Evolutionary conservation across 257 asterid species (phyloP).

Genomic region (Solanum rostratum): DNA sequence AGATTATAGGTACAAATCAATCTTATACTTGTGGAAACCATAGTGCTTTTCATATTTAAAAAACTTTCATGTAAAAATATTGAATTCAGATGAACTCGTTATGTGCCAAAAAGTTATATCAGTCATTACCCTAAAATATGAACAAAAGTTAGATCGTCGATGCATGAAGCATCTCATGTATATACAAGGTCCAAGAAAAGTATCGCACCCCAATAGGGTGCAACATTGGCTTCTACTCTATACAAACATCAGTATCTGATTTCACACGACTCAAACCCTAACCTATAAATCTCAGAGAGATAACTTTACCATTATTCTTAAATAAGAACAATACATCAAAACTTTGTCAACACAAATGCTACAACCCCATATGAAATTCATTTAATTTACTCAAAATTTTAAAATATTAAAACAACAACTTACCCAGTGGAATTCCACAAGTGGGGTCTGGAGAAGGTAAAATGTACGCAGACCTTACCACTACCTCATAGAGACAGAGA

Average conservation of each 20-base stretch:
- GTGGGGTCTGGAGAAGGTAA: too few relatives aligned
- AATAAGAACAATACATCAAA: not conserved
- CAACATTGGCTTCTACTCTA: not conserved
- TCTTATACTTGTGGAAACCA: not conserved
- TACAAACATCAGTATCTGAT: too few relatives aligned
- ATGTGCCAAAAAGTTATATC: not conserved
- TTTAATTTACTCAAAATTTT: not conserved
- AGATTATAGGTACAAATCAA: not conserved
- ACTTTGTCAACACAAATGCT: not conserved
- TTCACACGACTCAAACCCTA: too few relatives aligned
- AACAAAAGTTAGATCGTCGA: not conserved
- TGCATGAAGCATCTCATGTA: not conserved
- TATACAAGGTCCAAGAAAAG: accelerated
- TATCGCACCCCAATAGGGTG: not conserved
- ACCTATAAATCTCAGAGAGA: not conserved
- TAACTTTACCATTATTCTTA: not conserved
- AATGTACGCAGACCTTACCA: too few relatives aligned
- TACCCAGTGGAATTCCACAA: too few relatives aligned
- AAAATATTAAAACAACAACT: not conserved
- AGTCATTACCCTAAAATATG: not conserved
- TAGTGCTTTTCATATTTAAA: not conserved
- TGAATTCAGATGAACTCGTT: not conserved
- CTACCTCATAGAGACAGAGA: too few relatives aligned
- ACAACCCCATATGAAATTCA: not conserved
- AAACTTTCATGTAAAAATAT: not conserved